Base-by-base conservation (phyloP, 768 basidiomycete genomes). In the Auriscalpium orientale region DNA sequence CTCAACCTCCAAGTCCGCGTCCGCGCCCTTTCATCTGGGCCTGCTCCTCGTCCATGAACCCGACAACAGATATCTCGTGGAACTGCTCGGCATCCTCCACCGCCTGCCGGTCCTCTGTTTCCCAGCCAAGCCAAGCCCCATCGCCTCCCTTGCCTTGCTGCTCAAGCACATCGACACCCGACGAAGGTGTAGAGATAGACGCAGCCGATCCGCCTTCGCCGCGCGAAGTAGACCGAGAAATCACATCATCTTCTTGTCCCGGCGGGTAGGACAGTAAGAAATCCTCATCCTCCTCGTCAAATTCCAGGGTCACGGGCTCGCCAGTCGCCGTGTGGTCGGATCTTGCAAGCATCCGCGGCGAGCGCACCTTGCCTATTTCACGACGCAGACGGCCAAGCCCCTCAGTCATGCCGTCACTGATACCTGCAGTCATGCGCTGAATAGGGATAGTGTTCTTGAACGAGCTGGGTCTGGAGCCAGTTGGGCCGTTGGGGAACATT, bases 401-500 rank as follows among this genome's bases (percentile, higher is more conserved):
- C 65, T 81, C 85, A 8, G 76, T 78, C 67, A 89, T 77, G 34
- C 77, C 79, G 50, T 81, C 79, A 4, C 74, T 76, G 43, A 82
- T 65, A 2, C 76, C 79, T 8, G 69, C 68, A 16, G 80, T 73
- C 55, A 83, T 75, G 13, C 72, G 74, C 6, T 81, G 72, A 21
- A 85, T 83, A 1, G 83, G 83, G 8, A 87, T 83, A 5, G 82
- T 69, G 50, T 74, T 76, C 49, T 65, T 69, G 28, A 68, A 66
- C 3, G 65, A 64, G 18, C 74, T 68, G 54, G 78, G 74, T 4
- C 72, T 71, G 51, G 72, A 71, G 3, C 73, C 72, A 5, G 69
- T 66, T 1, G 67, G 65, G 16, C 89, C 90, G 60, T 94, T 94
- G 0, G 91, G 91, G 38, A 87, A 76, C 82, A 90, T 89, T 0